Percentiles rank a stretch among this genome's conserved stretches.
phyloP scores from a whole-genome alignment of 75 land plant species.

The Pinus albicaulis region DNA sequence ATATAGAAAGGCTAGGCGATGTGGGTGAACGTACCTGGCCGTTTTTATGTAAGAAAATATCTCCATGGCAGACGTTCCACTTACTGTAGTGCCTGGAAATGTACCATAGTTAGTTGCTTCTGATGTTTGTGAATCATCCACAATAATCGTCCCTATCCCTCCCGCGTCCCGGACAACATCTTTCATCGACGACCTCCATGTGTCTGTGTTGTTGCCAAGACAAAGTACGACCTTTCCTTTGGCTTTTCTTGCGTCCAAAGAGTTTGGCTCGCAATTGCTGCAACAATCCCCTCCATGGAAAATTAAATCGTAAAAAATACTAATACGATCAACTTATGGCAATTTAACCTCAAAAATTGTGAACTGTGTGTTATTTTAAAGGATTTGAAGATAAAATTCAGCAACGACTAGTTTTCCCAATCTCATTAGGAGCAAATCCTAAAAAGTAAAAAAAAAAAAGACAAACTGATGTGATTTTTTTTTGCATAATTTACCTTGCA shows the following conservation, averaged over 20 bases:
- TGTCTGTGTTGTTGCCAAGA: slow-evolving; percentile 4
- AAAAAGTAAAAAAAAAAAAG: neutral
- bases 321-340: too few relatives aligned
- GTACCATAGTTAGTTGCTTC: slow-evolving; percentile 25
- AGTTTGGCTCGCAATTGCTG: slow-evolving; percentile 46
- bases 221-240: slow-evolving; percentile 79
- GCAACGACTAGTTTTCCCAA: neutral
- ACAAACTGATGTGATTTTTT: too few relatives aligned
- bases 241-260: slow-evolving; percentile 44
- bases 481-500: slow-evolving; percentile 32
- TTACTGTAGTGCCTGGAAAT: slow-evolving; percentile 39
- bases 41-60: slow-evolving; percentile 59
- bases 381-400: neutral
- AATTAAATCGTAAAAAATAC: too few relatives aligned
- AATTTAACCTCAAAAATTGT: too few relatives aligned
- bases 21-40: slow-evolving; percentile 21
- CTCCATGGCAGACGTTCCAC: slow-evolving; percentile 17
- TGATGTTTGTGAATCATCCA: slow-evolving; percentile 28
- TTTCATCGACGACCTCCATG: slow-evolving; percentile 10
- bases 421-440: neutral
- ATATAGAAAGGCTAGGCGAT: neutral
- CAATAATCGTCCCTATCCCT: slow-evolving; percentile 52
- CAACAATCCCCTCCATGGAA: too few relatives aligned
- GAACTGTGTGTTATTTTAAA: too few relatives aligned
- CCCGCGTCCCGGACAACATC: slow-evolving; percentile 35